Percentiles rank a stretch among this genome's conserved stretches.
These are phyloP conservation scores for Lactarius indigo DNA, from an alignment of 768 basidiomycete genomes.

Conservation along the genomic window DNA sequence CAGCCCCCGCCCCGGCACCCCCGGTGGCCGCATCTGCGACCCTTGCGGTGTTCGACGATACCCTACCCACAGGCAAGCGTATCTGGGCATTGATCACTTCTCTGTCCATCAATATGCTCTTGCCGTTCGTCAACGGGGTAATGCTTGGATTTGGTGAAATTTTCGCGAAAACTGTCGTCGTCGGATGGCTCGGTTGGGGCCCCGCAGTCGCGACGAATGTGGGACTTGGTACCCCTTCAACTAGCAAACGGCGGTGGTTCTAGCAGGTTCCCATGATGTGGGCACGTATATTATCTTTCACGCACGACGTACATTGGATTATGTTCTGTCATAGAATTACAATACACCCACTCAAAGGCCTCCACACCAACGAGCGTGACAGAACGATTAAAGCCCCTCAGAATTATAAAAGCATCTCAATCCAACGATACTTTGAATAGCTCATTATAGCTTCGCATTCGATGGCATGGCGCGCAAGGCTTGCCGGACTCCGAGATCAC, in stretches of 20 bases:
- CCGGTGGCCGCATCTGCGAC: slow-evolving; percentile 42
- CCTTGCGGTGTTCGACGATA: slow-evolving; percentile 64
- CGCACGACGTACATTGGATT: slow-evolving; percentile 10
- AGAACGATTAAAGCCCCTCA: not conserved
- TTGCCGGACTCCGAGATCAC: slow-evolving; percentile 75
- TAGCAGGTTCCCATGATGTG: not conserved
- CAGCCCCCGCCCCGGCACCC: slow-evolving; percentile 13
- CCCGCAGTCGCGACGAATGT: slow-evolving; percentile 29
- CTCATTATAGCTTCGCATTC: slow-evolving; percentile 17
- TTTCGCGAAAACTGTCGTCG: slow-evolving; percentile 75
- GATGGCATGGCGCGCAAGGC: slow-evolving; percentile 64
- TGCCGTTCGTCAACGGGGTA: slow-evolving; percentile 91
- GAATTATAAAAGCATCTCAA: slow-evolving; percentile 1
- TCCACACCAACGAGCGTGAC: not conserved
- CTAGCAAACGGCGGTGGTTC: not conserved
- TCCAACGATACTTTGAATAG: not conserved
- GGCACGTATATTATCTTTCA: not conserved
- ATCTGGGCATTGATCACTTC: slow-evolving; percentile 66
- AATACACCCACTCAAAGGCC: not conserved
- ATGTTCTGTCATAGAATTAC: slow-evolving; percentile 16
- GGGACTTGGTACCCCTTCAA: slow-evolving; percentile 14
- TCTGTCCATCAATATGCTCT: slow-evolving; percentile 75
- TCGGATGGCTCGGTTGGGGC: slow-evolving; percentile 49
- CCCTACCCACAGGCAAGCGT: slow-evolving; percentile 64
- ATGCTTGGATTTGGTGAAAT: slow-evolving; percentile 98